A percentile compares a stretch with the other conserved stretches of the same genome.
These are phyloP conservation scores for Alternaria triticimaculans DNA, from an alignment of 2,329 filamentous ascomycete species.

Conservation along the genomic window DNA sequence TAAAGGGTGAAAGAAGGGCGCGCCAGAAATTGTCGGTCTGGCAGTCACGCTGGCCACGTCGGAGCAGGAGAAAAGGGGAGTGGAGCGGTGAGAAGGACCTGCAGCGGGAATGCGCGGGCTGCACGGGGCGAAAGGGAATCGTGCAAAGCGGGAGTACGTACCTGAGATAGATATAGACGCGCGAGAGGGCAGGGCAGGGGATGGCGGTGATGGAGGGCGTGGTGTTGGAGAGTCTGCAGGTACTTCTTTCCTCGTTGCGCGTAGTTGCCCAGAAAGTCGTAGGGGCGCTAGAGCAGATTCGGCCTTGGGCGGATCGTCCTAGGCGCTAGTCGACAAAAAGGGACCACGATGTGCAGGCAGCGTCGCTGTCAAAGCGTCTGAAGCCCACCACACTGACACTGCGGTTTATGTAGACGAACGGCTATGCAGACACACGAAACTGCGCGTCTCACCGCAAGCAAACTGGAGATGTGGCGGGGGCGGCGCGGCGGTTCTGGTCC, in stretches of 20 bases:
- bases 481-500: neutral
- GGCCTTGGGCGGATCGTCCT: slow-evolving; percentile 29
- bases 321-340: slow-evolving; percentile 16
- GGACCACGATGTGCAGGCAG: slow-evolving; percentile 24
- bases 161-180: slow-evolving; percentile 34
- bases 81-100: slow-evolving; percentile 37
- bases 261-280: slow-evolving; percentile 37
- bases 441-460: neutral
- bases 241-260: slow-evolving; percentile 48
- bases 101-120: slow-evolving; percentile 28
- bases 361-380: slow-evolving; percentile 25
- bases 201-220: slow-evolving; percentile 38
- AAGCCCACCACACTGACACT: slow-evolving; percentile 9
- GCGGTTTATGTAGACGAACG: slow-evolving; percentile 10
- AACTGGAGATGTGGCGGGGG: neutral
- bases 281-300: slow-evolving; percentile 33
- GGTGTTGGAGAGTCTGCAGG: slow-evolving; percentile 43
- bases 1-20: slow-evolving; percentile 22
- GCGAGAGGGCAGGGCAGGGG: slow-evolving; percentile 33
- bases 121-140: slow-evolving; percentile 21
- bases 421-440: neutral
- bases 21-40: slow-evolving; percentile 31
- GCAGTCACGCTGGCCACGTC: slow-evolving; percentile 41
- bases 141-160: slow-evolving; percentile 34
- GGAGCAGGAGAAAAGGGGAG: slow-evolving; percentile 44